Conservation (phyloP, 306 rosid genomes). For the Dryas alaskensis region DNA sequence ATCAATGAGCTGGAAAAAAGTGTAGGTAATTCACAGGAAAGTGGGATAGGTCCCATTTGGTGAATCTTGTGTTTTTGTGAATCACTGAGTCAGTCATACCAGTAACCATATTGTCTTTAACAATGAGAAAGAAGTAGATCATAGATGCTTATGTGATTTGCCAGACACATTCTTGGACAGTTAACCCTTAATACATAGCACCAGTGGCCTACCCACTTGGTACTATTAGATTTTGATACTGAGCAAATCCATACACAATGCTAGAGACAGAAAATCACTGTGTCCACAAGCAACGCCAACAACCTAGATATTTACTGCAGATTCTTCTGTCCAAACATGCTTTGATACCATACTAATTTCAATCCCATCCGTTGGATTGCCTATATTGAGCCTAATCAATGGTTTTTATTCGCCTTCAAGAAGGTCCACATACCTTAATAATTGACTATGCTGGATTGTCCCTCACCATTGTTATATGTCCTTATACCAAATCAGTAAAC, state of each 20-base stretch:
- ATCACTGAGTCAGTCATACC: conserved; percentile 35
- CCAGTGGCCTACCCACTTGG: conserved; percentile 40
- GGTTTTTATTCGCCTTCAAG: conserved; percentile 1
- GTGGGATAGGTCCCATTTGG: conserved; percentile 42
- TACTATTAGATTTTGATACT: conserved; percentile 31
- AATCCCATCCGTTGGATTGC: conserved; percentile 26
- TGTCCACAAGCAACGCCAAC: conserved; percentile 36
- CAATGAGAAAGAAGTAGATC: conserved; percentile 44
- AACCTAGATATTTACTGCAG: conserved; percentile 15
- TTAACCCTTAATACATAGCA: conserved; percentile 36
- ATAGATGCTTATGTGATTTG: conserved; percentile 39
- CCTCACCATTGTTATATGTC: not conserved
- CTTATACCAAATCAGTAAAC: conserved; percentile 25
- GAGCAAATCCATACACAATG: conserved; percentile 33
- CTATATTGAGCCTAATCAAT: not conserved
- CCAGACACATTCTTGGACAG: conserved; percentile 21
- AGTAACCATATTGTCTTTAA: conserved; percentile 54
- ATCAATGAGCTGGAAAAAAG: conserved; percentile 51
- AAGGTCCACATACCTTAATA: conserved; percentile 16
- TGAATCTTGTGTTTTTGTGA: conserved; percentile 17
- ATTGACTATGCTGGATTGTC: conserved; percentile 2
- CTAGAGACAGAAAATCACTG: conserved; percentile 37
- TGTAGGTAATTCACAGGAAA: conserved; percentile 38
- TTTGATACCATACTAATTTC: conserved; percentile 8
- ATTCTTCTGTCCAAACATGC: conserved; percentile 33